Evolutionary conservation across 2,329 filamentous ascomycete species (phyloP).

Genomic region (Mycosphaerella arachidis): DNA sequence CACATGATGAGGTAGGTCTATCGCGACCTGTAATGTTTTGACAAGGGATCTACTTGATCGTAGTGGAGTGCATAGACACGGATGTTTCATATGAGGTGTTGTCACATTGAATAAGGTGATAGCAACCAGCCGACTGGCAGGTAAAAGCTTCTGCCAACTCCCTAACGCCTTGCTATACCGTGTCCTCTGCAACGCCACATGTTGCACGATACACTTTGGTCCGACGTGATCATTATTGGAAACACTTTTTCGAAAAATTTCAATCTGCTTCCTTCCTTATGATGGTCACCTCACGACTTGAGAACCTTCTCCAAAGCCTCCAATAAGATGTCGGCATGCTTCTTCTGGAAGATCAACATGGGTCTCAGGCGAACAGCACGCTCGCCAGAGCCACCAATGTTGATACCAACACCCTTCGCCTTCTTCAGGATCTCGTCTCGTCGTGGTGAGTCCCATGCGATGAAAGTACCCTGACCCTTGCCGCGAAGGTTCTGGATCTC

Average conservation of each 20-base stretch:
- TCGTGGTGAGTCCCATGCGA: conserved; percentile 81
- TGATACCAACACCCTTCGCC: conserved; percentile 76
- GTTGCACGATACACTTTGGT: not conserved
- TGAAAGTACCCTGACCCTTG: conserved; percentile 84
- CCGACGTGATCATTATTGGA: conserved; percentile 6
- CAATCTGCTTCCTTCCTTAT: not conserved
- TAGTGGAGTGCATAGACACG: too few relatives aligned
- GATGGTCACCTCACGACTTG: conserved; percentile 22
- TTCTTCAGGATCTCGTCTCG: conserved; percentile 73
- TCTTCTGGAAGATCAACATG: conserved; percentile 89
- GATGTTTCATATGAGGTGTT: not conserved
- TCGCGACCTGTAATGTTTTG: too few relatives aligned
- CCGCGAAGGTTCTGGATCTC: conserved; percentile 81
- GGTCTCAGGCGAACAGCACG: conserved; percentile 74
- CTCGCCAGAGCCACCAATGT: conserved; percentile 78
- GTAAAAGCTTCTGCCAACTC: not conserved
- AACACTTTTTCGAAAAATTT: not conserved
- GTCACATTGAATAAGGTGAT: not conserved
- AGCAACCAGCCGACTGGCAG: not conserved
- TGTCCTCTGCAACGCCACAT: not conserved
- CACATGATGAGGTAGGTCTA: not conserved
- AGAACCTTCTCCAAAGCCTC: conserved; percentile 40
- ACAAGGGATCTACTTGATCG: too few relatives aligned
- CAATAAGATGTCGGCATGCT: conserved; percentile 81
- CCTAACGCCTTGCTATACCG: conserved; percentile 1